Evolutionary conservation across 441 rosid genomes (phyloP), one percentile per base, ranked within the genome.

Genomic region (Eutrema salsugineum): DNA sequence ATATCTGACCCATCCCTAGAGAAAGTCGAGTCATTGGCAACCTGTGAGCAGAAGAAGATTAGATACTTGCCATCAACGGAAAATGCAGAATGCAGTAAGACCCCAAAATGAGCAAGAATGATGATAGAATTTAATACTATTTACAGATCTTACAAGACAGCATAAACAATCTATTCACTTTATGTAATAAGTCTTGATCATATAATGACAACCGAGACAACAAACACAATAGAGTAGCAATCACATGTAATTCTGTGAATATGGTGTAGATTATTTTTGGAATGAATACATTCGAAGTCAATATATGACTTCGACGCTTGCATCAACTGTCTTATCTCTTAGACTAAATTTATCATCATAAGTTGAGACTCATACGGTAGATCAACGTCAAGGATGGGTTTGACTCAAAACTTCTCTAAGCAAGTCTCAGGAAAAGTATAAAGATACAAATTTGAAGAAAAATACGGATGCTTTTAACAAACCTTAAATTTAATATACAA

Each of bases 1-100:
- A 94, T 63, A 87, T 94, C 96, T 67, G 95, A 90, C 69, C 99
- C 97, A 54, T 94, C 91, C 83, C 97, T 85, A 14, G 90, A 36
- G 85, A 94, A 94, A 69, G 80, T 68, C 14, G 86, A 82, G 83
- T 94, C 99, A 49, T 85, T 82, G 32, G 91, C 90, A 46, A 91
- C 97, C 99, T 91, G 79, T 62, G 83, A 65, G 65, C 49, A 75
- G 28, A 63, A 57, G 27, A 69, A 56, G 48, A 62, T 46, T 63
- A 69, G 47, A 47, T 69, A 46, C 33, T 38, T 14, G 70, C 28
- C 51, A 61, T 61, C 43, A 68, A 60, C 14, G 19, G 17, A 35
- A 53, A 51, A 2, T 42, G 11, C 54, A 40, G 42, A 28, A 47
- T 27, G 40, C 22, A 22, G 55, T 49, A 38, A 56, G 78, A 66